phyloP scores from a whole-genome alignment of 441 rosid species.

The Eugenia klotzschiana region DNA sequence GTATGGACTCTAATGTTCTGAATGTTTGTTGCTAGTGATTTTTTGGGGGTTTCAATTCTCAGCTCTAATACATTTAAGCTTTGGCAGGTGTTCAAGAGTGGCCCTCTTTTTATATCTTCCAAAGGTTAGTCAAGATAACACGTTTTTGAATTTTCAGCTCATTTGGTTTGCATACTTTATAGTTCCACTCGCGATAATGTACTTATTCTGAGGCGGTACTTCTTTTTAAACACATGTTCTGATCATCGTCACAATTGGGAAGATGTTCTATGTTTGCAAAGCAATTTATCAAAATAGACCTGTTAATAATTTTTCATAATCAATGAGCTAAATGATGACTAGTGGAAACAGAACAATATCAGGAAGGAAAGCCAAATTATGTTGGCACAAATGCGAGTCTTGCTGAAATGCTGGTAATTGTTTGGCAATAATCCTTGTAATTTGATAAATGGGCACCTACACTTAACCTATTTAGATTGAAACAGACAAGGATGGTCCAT shows the following conservation, averaged over 20 bases:
- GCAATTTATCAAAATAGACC: neutral
- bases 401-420: neutral
- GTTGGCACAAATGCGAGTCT: neutral
- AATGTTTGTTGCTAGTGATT: neutral
- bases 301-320: neutral
- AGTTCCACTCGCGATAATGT: neutral
- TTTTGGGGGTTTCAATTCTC: neutral
- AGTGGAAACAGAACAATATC: neutral
- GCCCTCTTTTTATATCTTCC: conserved; percentile 90
- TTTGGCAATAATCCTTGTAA: neutral
- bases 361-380: neutral
- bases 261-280: neutral
- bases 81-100: conserved; percentile 88
- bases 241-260: neutral
- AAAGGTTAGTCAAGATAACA: conserved; percentile 46
- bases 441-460: neutral
- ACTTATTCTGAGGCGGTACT: neutral
- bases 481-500: neutral
- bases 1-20: neutral
- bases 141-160: neutral
- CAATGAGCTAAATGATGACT: neutral
- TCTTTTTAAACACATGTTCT: neutral
- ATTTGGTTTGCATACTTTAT: neutral
- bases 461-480: neutral
- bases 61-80: neutral